These are phyloP conservation scores for Umbelopsis vinacea DNA, from an alignment of 192 early-diverging fungal species.

Conservation along the genomic window DNA sequence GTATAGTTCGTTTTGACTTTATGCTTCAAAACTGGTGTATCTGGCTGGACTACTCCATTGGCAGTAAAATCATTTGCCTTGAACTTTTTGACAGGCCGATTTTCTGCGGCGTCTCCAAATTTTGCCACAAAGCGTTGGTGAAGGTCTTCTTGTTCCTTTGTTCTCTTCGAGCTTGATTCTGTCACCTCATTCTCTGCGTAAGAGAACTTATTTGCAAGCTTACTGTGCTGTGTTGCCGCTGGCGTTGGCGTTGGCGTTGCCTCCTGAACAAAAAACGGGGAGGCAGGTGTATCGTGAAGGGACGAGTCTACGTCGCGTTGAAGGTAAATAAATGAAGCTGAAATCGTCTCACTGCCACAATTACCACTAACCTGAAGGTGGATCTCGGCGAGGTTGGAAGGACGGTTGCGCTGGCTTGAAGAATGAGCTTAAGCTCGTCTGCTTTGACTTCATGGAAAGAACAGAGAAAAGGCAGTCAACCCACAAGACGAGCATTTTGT, in stretches of 20 bases:
- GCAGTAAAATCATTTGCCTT: constrained; percentile 28
- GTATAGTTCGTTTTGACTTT: constrained; percentile 61
- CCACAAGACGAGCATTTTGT: not conserved
- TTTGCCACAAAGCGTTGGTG: constrained; percentile 28
- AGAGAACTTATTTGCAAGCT: not conserved
- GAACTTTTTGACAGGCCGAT: constrained; percentile 23
- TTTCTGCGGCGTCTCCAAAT: constrained; percentile 17
- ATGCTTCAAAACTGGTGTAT: not conserved
- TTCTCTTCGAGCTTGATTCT: not conserved
- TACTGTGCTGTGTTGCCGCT: not conserved
- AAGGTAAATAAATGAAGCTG: not conserved
- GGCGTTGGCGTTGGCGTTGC: not conserved
- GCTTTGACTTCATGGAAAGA: constrained; percentile 21
- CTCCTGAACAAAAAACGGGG: not conserved
- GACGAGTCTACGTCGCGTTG: constrained; percentile 2
- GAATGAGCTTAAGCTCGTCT: constrained; percentile 20
- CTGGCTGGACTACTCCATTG: not conserved
- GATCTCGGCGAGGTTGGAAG: constrained; percentile 19
- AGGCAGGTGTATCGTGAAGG: constrained; percentile 1
- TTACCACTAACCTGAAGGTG: constrained; percentile 15
- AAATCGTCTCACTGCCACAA: not conserved
- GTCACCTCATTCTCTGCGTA: not conserved
- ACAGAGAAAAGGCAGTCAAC: constrained; percentile 20
- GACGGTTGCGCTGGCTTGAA: constrained; percentile 13
- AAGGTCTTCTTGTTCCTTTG: not conserved